phyloP scores from a whole-genome alignment of 257 asterid genomes.

The Anisodus acutangulus region DNA sequence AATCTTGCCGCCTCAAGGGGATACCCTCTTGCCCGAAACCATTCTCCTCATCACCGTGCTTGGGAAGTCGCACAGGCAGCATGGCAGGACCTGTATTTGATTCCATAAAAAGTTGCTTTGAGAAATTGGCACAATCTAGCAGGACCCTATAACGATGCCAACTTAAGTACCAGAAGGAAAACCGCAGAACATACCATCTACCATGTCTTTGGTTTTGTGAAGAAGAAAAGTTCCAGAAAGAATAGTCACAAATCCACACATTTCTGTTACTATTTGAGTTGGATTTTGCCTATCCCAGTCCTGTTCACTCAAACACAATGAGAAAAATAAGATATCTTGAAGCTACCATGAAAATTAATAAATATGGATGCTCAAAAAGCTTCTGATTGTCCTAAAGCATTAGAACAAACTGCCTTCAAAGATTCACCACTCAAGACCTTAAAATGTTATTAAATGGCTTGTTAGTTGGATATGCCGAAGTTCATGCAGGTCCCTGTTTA shows the following conservation, averaged over 20 bases:
- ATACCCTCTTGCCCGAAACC: conserved; percentile 71
- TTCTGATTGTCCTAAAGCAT: background rate
- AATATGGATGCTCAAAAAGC: background rate
- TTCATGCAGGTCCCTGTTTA: background rate
- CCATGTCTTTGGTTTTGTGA: conserved; percentile 22
- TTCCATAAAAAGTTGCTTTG: background rate
- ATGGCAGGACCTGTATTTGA: conserved; percentile 45
- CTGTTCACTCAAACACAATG: conserved; percentile 33
- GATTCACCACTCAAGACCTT: background rate
- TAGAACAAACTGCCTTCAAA: background rate
- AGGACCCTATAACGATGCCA: background rate
- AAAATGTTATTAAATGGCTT: background rate
- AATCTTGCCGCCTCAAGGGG: conserved; percentile 74
- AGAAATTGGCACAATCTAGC: background rate
- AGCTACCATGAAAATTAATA: background rate
- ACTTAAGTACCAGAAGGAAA: background rate
- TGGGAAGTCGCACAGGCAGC: conserved; percentile 48
- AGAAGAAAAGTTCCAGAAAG: conserved; percentile 36
- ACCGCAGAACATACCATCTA: background rate
- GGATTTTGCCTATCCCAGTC: conserved; percentile 54
- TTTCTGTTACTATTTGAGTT: conserved; percentile 50
- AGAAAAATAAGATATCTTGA: background rate
- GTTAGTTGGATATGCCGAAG: background rate
- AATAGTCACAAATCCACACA: conserved; percentile 52
- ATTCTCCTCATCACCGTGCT: conserved; percentile 61